Base-by-base conservation (phyloP, 208 protist species). In the Crithidia brevicula region DNA sequence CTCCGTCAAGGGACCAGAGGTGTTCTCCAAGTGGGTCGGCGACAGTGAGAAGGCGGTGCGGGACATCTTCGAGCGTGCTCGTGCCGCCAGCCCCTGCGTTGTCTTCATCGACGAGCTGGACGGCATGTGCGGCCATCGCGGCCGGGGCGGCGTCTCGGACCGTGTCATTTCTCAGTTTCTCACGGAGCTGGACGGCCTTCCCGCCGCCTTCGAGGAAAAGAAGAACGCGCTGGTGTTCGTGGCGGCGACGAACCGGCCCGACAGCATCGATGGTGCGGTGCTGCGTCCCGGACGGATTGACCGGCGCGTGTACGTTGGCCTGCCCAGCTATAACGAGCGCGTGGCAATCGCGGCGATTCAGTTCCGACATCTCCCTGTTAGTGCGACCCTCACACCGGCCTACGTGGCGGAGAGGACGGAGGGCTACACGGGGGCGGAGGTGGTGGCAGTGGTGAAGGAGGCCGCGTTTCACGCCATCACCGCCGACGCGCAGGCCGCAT, bases 61-160 rank as follows among this genome's bases (percentile, higher is more conserved):
- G 42, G 92, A 99, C 46, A 87, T 99, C 11, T 99, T 99, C 36
- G 53, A 67, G 42, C 70, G 72, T 5, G 81, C 81, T 5, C 70
- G 76, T 20, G 72, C 75, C 8, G 76, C 75, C 34, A 66, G 76
- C 46, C 77, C 81, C 4, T 82, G 81, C 38, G 77, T 99, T 16
- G 98, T 99, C 56, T 99, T 99, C 62, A 98, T 99, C 43, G 99
- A 99, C 85, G 99, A 99, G 81, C 88, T 99, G 52, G 99, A 99
- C 73, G 97, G 98, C 36, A 99, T 99, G 77, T 99, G 98, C 68
- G 94, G 97, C 47, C 72, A 92, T 51, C 81, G 98, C 59, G 98
- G 97, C 36, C 75, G 79, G 8, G 57, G 61, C 22, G 66, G 76
- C 20, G 95, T 99, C 25, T 90, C 89, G 50, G 98, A 99, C 75